Conservation (phyloP, 75 land plant genomes). For the Picea sitchensis region DNA sequence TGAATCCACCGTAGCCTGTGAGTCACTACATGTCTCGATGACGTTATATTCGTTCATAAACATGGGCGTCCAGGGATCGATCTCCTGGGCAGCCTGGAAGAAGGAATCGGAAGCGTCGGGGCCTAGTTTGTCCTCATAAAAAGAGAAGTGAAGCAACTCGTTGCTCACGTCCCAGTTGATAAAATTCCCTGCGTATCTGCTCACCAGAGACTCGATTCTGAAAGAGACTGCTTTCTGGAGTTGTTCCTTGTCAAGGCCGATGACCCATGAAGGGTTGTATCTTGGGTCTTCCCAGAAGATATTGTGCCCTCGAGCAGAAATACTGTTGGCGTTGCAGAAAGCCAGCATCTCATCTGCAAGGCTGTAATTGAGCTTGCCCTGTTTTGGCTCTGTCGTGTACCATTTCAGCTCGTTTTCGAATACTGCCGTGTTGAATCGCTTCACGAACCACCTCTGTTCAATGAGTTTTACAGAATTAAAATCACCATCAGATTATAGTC, state of each 20-base stretch:
- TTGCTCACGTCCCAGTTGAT: slow-evolving; percentile 73
- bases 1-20: slow-evolving; percentile 14
- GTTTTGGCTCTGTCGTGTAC: slow-evolving; percentile 54
- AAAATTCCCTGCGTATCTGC: slow-evolving; percentile 45
- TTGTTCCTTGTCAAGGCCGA: slow-evolving; percentile 14
- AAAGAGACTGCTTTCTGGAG: slow-evolving; percentile 24
- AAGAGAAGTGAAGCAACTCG: slow-evolving; percentile 61
- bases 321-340: slow-evolving; percentile 30
- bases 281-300: slow-evolving; percentile 67
- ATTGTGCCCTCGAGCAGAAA: slow-evolving; percentile 57
- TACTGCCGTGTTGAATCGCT: slow-evolving; percentile 45
- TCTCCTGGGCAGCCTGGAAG: slow-evolving; percentile 26
- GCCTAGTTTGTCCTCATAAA: slow-evolving; percentile 51
- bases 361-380: slow-evolving; percentile 52
- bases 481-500: too few relatives aligned
- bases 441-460: slow-evolving; percentile 50
- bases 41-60: slow-evolving; percentile 79
- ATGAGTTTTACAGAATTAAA: too few relatives aligned
- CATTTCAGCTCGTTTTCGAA: slow-evolving; percentile 81
- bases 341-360: slow-evolving; percentile 50
- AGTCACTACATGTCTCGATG: slow-evolving; percentile 35
- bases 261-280: slow-evolving; percentile 45
- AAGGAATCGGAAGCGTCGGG: slow-evolving; percentile 19
- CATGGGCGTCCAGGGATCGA: slow-evolving; percentile 37
- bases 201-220: slow-evolving; percentile 41